These are phyloP conservation scores for Phytophthora syringae DNA, from an alignment of 352 stramenopile genomes.

Conservation along the genomic window DNA sequence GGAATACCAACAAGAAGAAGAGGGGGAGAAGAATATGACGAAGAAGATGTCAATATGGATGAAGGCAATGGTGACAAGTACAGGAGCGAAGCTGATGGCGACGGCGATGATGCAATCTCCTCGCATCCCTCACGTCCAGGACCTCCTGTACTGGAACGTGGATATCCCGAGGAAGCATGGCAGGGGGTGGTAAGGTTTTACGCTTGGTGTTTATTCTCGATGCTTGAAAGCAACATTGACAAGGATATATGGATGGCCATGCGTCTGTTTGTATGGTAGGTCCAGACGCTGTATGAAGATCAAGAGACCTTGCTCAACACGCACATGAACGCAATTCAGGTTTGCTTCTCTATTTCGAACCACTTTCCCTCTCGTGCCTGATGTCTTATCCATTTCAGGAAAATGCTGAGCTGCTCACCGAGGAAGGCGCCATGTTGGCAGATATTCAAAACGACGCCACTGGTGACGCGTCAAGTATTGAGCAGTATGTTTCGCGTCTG, in stretches of 20 bases:
- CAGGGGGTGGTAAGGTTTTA: constrained; percentile 66
- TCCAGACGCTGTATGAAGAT: constrained; percentile 95
- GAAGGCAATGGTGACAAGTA: constrained; percentile 31
- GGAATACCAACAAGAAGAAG: constrained; percentile 28
- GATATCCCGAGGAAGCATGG: constrained; percentile 63
- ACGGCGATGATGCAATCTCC: constrained; percentile 32
- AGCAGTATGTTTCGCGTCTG: constrained; percentile 92
- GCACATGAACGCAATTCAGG: constrained; percentile 97
- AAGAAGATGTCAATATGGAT: constrained; percentile 28
- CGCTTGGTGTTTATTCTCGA: background rate
- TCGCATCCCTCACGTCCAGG: constrained; percentile 23
- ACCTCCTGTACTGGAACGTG: constrained; percentile 29
- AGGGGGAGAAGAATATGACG: constrained; percentile 30
- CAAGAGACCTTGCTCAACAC: constrained; percentile 96
- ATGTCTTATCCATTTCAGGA: constrained; percentile 64
- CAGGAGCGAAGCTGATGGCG: background rate
- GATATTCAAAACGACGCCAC: constrained; percentile 89
- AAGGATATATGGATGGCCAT: background rate
- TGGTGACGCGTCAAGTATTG: constrained; percentile 93
- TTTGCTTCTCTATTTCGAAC: constrained; percentile 22
- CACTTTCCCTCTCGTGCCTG: background rate
- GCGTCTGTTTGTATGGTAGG: constrained; percentile 36
- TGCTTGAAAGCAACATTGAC: background rate
- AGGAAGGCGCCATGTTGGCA: constrained; percentile 92
- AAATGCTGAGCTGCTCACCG: constrained; percentile 96